These are phyloP conservation scores for Megacollybia platyphylla DNA, from an alignment of 1,284 basidiomycete species.

Conservation along the genomic window DNA sequence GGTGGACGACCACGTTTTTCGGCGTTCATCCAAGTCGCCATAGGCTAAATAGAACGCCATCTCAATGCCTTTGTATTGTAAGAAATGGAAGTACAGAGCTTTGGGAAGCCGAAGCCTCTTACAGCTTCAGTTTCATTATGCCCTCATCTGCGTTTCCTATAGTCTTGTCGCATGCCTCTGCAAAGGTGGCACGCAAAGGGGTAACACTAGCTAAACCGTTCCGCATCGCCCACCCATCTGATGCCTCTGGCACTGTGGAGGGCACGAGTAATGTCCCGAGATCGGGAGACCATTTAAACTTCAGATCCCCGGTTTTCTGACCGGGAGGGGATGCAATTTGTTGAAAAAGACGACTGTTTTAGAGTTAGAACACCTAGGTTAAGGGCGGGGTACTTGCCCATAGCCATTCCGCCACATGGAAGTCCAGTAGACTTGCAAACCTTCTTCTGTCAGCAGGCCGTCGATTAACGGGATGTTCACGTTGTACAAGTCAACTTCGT, in stretches of 20 bases:
- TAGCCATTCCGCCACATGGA: conserved; percentile 69
- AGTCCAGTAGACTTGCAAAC: conserved; percentile 61
- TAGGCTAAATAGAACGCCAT: too few species aligned
- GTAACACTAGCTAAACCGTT: conserved; percentile 62
- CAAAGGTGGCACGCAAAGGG: conserved; percentile 40
- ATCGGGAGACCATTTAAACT: conserved; percentile 77
- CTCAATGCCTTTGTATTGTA: too few species aligned
- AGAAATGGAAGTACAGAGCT: too few species aligned
- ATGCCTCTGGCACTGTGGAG: conserved; percentile 42
- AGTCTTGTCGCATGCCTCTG: too few species aligned
- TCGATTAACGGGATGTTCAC: conserved; percentile 72
- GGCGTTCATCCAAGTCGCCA: too few species aligned
- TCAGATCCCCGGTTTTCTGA: conserved; percentile 28
- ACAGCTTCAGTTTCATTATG: too few species aligned
- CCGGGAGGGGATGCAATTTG: conserved; percentile 17
- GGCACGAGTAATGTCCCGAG: conserved; percentile 62
- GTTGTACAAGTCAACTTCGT: conserved; percentile 70
- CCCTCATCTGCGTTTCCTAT: too few species aligned
- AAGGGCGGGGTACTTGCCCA: conserved; percentile 15
- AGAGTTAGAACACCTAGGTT: too few species aligned
- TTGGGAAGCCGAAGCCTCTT: too few species aligned
- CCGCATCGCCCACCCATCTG: conserved; percentile 72
- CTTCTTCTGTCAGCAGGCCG: conserved; percentile 38
- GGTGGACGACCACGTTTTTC: too few species aligned
- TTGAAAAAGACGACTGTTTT: conserved; percentile 43